Evolutionary conservation across 176 grass and related monocot genomes (phyloP).

Genomic region (Cenchrus purpureus): DNA sequence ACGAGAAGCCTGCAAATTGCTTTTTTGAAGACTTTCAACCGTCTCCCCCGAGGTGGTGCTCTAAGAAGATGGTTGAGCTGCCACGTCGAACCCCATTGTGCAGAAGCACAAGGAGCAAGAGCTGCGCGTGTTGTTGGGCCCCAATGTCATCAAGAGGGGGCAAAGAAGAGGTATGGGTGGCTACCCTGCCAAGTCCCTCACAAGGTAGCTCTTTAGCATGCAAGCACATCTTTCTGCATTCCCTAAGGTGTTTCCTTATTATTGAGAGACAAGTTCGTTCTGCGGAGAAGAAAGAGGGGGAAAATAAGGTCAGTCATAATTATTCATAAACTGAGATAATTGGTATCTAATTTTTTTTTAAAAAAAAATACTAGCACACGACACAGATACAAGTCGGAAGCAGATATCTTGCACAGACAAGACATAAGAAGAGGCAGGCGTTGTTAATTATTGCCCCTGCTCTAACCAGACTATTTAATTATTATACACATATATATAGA

Average conservation of each 20-base stretch:
- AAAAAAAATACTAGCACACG: neutral
- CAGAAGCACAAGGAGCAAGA: slow-evolving; percentile 59
- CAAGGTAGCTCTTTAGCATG: slow-evolving; percentile 73
- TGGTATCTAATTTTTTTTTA: no score
- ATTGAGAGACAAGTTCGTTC: neutral
- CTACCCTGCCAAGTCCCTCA: slow-evolving; percentile 55
- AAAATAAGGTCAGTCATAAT: neutral
- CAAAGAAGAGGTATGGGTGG: slow-evolving; percentile 12
- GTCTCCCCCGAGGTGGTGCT: slow-evolving; percentile 72
- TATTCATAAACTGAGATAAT: no score
- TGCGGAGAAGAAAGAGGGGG: neutral
- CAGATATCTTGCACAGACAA: neutral
- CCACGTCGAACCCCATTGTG: slow-evolving; percentile 76
- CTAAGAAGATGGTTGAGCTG: slow-evolving; percentile 66
- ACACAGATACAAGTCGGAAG: neutral
- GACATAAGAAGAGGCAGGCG: neutral
- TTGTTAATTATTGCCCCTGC: neutral
- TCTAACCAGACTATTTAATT: neutral
- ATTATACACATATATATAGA: no score
- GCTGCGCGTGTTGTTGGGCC: slow-evolving; percentile 37
- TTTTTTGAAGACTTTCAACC: slow-evolving; percentile 63
- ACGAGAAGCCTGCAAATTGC: neutral
- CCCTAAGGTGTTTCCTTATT: slow-evolving; percentile 73
- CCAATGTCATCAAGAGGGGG: slow-evolving; percentile 79
- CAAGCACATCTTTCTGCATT: slow-evolving; percentile 99